Conservation (phyloP, 495 filamentous ascomycete species). For the Xylaria cubensis region DNA sequence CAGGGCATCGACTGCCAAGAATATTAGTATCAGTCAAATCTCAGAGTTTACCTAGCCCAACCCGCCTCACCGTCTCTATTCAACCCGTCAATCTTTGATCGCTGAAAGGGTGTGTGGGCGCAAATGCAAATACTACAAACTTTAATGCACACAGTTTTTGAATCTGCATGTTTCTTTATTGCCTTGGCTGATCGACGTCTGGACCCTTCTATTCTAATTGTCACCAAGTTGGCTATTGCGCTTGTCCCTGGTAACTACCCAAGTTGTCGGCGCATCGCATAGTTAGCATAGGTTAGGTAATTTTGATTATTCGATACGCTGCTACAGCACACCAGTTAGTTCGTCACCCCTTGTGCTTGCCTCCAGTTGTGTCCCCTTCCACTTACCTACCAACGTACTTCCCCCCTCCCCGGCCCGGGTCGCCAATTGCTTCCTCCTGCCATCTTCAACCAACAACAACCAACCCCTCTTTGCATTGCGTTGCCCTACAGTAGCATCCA, state of each 20-base stretch:
- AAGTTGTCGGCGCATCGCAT: background rate
- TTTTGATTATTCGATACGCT: background rate
- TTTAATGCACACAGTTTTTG: background rate
- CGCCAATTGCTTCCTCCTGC: constrained; percentile 4
- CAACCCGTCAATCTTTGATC: background rate
- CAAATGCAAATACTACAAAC: background rate
- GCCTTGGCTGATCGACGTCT: background rate
- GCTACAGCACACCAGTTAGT: background rate
- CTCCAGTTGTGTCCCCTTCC: background rate
- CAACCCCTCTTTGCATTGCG: constrained; percentile 2
- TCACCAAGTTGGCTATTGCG: background rate
- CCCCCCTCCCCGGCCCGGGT: background rate
- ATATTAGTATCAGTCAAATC: background rate
- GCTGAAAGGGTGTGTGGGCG: background rate
- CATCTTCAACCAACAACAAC: background rate
- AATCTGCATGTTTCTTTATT: background rate
- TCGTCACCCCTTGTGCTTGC: background rate
- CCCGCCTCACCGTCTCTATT: constrained; percentile 8
- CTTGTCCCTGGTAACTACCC: background rate
- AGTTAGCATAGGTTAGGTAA: no score
- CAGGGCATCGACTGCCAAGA: background rate
- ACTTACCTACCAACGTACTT: background rate
- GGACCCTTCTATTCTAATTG: constrained; percentile 4
- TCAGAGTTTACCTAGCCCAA: background rate
- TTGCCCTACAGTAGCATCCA: background rate